Evolutionary conservation across 192 early-diverging fungal species (phyloP), one percentile per base, ranked within the genome.

Genomic region (Irineochytrium annulatum): DNA sequence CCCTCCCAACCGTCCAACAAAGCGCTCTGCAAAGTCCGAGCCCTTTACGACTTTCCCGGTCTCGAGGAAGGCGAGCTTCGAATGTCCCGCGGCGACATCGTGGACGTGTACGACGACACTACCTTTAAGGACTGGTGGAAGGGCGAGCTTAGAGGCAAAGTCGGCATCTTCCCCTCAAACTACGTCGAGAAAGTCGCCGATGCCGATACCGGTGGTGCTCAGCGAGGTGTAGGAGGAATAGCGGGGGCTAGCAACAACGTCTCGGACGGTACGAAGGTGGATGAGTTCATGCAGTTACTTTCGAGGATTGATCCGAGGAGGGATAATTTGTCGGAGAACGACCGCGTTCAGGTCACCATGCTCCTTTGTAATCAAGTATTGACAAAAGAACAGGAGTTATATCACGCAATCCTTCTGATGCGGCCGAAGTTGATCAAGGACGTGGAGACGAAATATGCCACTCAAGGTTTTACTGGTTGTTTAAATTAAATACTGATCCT

Each of bases 61-160:
- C 87, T 89, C 0, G 93, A 97, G 60, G 76, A 81, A 37, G 93
- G 93, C 28, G 97, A 99, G 68, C 83, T 99, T 22, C 87, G 87
- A 13, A 90, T 99, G 55, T 78, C 78, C 45, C 83, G 86, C 43
- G 92, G 90, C 53, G 94, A 97, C 54, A 80, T 98, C 35, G 83
- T 97, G 55, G 78, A 83, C 11, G 97, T 99, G 22, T 65, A 91
- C 62, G 95, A 97, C 62, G 89, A 86, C 56, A 90, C 93, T 6
- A 81, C 81, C 2, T 99, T 93, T 77, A 86, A 91, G 57, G 97
- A 99, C 70, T 99, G 97, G 97, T 99, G 95, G 95, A 90, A 92
- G 63, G 97, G 95, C 24, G 85, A 90, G 68, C 71, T 88, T n/a
- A 77, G 78, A 13, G 90, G 90, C n/a, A 81, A 83, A 44, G 82